Evolutionary conservation across 495 filamentous ascomycete genomes (phyloP), one percentile per base, ranked within the genome.

Genomic region (Xylaria longipes): DNA sequence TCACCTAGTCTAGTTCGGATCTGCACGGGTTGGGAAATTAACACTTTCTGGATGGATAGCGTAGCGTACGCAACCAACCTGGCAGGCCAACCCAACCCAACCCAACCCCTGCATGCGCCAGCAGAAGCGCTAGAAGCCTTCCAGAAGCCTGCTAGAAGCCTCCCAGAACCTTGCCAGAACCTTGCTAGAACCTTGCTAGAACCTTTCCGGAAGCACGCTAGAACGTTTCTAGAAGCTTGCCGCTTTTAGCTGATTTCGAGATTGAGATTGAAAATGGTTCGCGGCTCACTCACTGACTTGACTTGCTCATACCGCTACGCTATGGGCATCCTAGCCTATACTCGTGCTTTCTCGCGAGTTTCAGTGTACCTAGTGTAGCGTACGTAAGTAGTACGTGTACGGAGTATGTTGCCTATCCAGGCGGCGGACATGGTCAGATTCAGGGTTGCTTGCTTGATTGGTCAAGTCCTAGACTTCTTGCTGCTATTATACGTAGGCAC

Each of bases 171-270:
- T 39, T 1, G 57, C 25, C 31, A 60, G 57, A 60, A 60, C 11
- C 0, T 1, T 52, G n/a, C n/a, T n/a, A n/a, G n/a, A 9, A 5
- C 45, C 46, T 39, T 1, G 57, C 25, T 56, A 60, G 57, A 60
- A 60, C 11, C 0, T 1, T 52, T n/a, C 20, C 11, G 22, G 60
- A 41, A 41, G 12, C 12, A 3, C 37, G 5, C 60, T 63, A 43
- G 67, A 71, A 73, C 20, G 15, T 46, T 75, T 75, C 74, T 68
- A 43, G 68, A 75, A 75, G 71, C 2, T 61, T 73, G 54, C 73
- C 63, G 65, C 52, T 57, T 66, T 65, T 48, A 45, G 25, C 29
- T 25, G 12, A 3, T 5, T 22, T 41, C 9, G 9, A 8, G n/a
- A 15, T 27, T 27, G 52, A 15, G 48, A 41, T 62, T 9, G 31